Evolutionary conservation across 1,284 basidiomycete species (phyloP).

Genomic region (Termitomyces sp.): DNA sequence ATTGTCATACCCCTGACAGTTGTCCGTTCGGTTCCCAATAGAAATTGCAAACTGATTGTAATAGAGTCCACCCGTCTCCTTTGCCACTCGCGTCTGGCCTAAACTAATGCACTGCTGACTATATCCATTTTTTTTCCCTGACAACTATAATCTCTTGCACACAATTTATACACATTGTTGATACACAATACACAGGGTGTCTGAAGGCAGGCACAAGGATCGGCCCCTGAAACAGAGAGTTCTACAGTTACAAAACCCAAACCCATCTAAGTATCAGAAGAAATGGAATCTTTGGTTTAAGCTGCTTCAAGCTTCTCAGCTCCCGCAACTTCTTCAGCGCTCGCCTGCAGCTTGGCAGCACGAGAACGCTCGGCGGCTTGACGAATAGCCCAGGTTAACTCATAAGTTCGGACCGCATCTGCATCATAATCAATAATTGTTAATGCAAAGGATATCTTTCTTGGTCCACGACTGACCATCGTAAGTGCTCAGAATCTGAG

Average conservation of each 20-base stretch:
- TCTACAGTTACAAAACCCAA: neutral
- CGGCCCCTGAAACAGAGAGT: neutral
- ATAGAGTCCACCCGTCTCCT: too few species aligned
- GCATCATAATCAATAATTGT: slow-evolving; percentile 4
- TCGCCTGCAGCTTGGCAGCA: slow-evolving; percentile 25
- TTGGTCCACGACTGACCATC: slow-evolving; percentile 46
- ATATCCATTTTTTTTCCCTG: too few species aligned
- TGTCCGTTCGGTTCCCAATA: neutral
- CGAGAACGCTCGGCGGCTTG: slow-evolving; percentile 65
- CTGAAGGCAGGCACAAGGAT: neutral
- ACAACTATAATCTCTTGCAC: neutral
- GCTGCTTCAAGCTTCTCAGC: slow-evolving; percentile 4
- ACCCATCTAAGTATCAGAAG: neutral
- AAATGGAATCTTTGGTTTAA: neutral
- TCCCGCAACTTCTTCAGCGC: slow-evolving; percentile 16
- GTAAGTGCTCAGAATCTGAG: slow-evolving; percentile 68
- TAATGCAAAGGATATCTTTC: neutral
- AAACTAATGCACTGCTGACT: neutral
- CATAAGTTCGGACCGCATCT: slow-evolving; percentile 86
- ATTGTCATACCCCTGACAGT: neutral
- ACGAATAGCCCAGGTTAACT: slow-evolving; percentile 85
- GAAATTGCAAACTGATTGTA: neutral
- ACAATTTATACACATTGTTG: neutral
- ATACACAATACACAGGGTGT: neutral
- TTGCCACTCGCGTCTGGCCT: neutral